Evolutionary conservation across 1,284 basidiomycete genomes (phyloP).

Genomic region (Boletus smithii): DNA sequence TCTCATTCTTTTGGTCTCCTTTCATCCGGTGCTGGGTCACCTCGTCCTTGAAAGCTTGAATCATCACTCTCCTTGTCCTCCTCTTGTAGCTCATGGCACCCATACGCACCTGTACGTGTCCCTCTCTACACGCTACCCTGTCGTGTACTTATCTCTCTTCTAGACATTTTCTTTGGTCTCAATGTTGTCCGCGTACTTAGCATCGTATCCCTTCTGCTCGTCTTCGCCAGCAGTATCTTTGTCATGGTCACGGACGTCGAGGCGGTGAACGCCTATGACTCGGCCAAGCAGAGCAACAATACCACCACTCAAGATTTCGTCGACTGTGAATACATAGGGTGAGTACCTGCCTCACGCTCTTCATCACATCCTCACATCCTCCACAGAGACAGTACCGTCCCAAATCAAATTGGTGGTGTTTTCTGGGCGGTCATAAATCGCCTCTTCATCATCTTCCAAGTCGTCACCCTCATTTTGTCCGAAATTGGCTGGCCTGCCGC

Average conservation of each 20-base stretch:
- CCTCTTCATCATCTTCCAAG: conserved; percentile 80
- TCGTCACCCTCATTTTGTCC: conserved; percentile 73
- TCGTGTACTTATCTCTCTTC: conserved; percentile 2
- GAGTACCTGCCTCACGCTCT: conserved; percentile 28
- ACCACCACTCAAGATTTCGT: conserved; percentile 34
- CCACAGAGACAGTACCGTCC: conserved; percentile 71
- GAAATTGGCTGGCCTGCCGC: conserved; percentile 74
- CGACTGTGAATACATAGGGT: conserved; percentile 79
- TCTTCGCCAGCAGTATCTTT: conserved; percentile 79
- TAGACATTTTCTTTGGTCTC: conserved; percentile 75
- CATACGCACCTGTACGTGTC: conserved; percentile 38
- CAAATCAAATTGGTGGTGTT: conserved; percentile 83
- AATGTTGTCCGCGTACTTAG: conserved; percentile 77
- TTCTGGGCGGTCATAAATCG: conserved; percentile 88
- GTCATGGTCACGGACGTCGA: conserved; percentile 77
- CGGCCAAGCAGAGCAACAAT: conserved; percentile 39
- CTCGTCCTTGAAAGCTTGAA: conserved; percentile 9
- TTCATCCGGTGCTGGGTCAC: conserved; percentile 33
- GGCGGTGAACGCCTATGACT: conserved; percentile 65
- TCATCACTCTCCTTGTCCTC: conserved; percentile 12
- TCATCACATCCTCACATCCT: conserved; percentile 10
- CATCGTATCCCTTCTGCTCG: conserved; percentile 73
- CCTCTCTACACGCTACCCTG: not conserved
- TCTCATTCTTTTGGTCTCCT: conserved; percentile 6
- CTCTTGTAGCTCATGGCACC: conserved; percentile 32